phyloP scores from a whole-genome alignment of 306 rosid species.

The Rosa lucieae region DNA sequence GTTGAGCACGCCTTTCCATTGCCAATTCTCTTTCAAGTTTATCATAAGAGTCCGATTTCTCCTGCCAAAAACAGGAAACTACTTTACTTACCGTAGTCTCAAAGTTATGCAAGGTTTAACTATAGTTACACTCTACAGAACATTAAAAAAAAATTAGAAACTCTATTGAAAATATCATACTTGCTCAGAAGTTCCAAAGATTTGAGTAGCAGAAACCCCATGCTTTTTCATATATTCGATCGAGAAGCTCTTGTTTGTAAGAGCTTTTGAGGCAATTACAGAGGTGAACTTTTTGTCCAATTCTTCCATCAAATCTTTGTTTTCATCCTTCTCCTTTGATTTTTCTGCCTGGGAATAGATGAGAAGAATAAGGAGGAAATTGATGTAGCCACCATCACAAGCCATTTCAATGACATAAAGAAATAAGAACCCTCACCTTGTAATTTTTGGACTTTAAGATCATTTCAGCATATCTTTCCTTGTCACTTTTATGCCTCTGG shows the following conservation, averaged over 20 bases:
- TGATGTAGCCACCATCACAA: not conserved
- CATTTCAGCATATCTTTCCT: slow-evolving; percentile 61
- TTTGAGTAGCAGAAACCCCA: slow-evolving; percentile 33
- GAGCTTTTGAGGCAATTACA: slow-evolving; percentile 29
- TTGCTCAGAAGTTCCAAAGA: slow-evolving; percentile 37
- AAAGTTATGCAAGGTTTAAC: not conserved
- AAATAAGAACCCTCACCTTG: slow-evolving; percentile 51
- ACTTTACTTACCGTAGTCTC: slow-evolving; percentile 9
- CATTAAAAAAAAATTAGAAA: not conserved
- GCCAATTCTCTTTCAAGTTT: slow-evolving; percentile 68
- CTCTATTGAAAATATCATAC: slow-evolving; percentile 34
- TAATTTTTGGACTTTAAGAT: slow-evolving; percentile 76
- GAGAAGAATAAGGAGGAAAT: slow-evolving; percentile 10
- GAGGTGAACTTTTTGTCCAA: slow-evolving; percentile 68
- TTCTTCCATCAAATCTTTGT: slow-evolving; percentile 66
- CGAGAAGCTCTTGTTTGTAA: slow-evolving; percentile 51
- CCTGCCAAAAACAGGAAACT: slow-evolving; percentile 58
- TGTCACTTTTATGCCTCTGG: slow-evolving; percentile 82
- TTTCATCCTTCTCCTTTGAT: slow-evolving; percentile 84
- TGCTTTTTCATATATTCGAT: slow-evolving; percentile 46
- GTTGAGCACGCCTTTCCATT: slow-evolving; percentile 86
- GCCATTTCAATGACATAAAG: not conserved
- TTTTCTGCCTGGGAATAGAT: slow-evolving; percentile 70
- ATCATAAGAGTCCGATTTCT: slow-evolving; percentile 69
- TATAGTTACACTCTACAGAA: not conserved